Conservation (phyloP, 177 flowering plant species). For the Tripterygium wilfordii region DNA sequence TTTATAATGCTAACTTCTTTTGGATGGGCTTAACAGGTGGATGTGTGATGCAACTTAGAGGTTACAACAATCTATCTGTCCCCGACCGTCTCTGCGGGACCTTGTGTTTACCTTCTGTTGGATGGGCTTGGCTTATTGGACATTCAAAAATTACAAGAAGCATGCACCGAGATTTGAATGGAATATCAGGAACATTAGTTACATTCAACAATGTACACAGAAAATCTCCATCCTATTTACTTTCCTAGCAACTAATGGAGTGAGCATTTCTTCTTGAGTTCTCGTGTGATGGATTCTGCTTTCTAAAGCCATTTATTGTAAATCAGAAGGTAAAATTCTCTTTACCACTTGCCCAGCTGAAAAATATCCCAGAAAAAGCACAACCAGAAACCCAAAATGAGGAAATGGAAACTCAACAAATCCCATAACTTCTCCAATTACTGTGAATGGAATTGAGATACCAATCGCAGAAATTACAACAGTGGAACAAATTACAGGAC, state of each 20-base stretch:
- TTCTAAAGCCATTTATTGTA: slow-evolving; percentile 57
- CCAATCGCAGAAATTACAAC: slow-evolving; percentile 52
- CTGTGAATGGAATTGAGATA: slow-evolving; percentile 49
- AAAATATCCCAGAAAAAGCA: slow-evolving; percentile 61
- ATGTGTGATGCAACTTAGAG: too few species aligned
- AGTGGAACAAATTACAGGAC: slow-evolving; percentile 67
- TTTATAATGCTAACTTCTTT: slow-evolving; percentile 73
- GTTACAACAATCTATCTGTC: too few species aligned
- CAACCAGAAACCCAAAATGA: slow-evolving; percentile 56
- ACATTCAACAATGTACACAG: slow-evolving; percentile 8
- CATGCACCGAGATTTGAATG: slow-evolving; percentile 94
- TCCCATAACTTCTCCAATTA: slow-evolving; percentile 46
- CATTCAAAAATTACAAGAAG: slow-evolving; percentile 64
- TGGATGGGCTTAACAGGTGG: too few species aligned
- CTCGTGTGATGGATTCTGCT: not conserved
- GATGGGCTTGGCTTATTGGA: too few species aligned
- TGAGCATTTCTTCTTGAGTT: slow-evolving; percentile 8
- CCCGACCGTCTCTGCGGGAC: too few species aligned
- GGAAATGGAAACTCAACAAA: slow-evolving; percentile 44
- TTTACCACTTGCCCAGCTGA: slow-evolving; percentile 57
- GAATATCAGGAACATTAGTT: slow-evolving; percentile 58
- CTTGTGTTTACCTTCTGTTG: too few species aligned
- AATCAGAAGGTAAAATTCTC: slow-evolving; percentile 44
- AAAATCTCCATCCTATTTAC: too few species aligned
- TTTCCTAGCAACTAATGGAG: too few species aligned